Base-by-base conservation (phyloP, 371 early-diverging fungal species). In the Dichotomocladium elegans region DNA sequence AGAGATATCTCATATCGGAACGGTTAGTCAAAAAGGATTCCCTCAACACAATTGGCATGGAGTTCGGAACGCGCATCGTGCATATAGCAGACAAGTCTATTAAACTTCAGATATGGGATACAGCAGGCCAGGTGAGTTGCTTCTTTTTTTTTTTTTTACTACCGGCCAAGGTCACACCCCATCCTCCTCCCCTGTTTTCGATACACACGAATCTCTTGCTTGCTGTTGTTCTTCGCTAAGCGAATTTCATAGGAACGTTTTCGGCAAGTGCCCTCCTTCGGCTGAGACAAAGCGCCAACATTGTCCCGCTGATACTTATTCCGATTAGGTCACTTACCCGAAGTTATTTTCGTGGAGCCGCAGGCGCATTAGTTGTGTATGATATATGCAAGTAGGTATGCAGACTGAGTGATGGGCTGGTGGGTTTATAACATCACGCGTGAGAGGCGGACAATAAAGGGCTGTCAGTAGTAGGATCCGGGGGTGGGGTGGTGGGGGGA, bases 91-190 rank as follows among this genome's bases (percentile, higher is more conserved):
- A 80, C 62, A 79, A 80, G 54, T 73, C 69, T 15, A 77, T 88
- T 50, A 90, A 89, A 60, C 64, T 90, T 26, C 93, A 91, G 63
- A 85, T 93, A 51, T 91, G 91, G 91, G 91, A 88, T 56, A 93
- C 91, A 28, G 91, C 93, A 37, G 93, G 93, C 28, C 93, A 92
- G 64, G 77, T 72, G 69, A 52, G 41, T 25, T 29, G 17, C 4
- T 37, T 47, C 25, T 17, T 43, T 10, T 28, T 0, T n/a, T 29
- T 42, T 5, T 41, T 30, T 28, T 49, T 17, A 35, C n/a, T n/a
- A n/a, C n/a, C n/a, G n/a, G n/a, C n/a, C n/a, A n/a, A n/a, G n/a
- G n/a, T n/a, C n/a, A n/a, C n/a, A n/a, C n/a, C n/a, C n/a, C n/a
- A n/a, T n/a, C n/a, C n/a, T n/a, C n/a, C n/a, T n/a, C n/a, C n/a